phyloP scores from a whole-genome alignment of 176 grass and related monocot genomes.

The Oryza meridionalis region DNA sequence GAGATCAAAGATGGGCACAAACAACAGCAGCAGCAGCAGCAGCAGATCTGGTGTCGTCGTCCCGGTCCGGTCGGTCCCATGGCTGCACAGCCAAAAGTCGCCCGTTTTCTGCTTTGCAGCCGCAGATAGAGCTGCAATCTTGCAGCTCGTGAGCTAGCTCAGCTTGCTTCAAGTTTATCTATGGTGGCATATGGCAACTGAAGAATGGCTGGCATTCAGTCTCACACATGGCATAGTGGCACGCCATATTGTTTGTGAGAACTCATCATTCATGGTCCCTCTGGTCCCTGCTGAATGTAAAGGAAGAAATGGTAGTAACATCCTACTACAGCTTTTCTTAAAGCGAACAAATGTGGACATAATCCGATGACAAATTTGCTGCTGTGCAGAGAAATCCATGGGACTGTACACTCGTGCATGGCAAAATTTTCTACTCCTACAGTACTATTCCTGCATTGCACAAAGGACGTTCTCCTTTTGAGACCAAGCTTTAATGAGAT shows the following conservation, averaged over 20 bases:
- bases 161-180: background rate
- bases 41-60: background rate
- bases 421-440: background rate
- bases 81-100: background rate
- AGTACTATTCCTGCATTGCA: background rate
- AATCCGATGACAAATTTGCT: background rate
- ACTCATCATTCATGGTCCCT: background rate
- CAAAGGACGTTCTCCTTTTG: slow-evolving; percentile 1
- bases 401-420: background rate
- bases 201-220: too few species aligned
- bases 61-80: background rate
- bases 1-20: background rate
- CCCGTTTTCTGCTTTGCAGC: background rate
- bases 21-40: background rate
- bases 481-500: background rate
- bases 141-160: background rate
- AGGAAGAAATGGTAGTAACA: background rate
- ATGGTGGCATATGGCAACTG: too few species aligned
- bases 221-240: too few species aligned
- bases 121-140: background rate
- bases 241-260: too few species aligned
- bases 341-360: background rate
- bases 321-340: background rate
- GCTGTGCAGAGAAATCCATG: background rate
- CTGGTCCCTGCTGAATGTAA: background rate